Evolutionary conservation across 306 rosid species (phyloP).

Genomic region (Abrus precatorius): DNA sequence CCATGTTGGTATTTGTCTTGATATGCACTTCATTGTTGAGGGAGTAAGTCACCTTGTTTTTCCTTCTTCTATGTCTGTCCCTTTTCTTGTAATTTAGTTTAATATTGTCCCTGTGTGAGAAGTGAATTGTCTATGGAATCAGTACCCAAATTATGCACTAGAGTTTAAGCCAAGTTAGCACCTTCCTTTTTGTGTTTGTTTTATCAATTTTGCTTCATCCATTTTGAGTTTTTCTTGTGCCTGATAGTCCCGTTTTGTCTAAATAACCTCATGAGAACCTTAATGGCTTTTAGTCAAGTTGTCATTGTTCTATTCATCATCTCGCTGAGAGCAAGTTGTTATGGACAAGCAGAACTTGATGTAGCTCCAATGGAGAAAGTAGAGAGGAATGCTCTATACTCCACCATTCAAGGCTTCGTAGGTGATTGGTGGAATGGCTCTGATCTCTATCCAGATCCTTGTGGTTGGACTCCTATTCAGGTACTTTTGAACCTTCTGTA

Average conservation of each 20-base stretch:
- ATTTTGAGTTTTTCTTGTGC: conserved; percentile 24
- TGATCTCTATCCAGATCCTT: conserved; percentile 95
- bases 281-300: conserved; percentile 26
- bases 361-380: conserved; percentile 77
- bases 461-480: conserved; percentile 98
- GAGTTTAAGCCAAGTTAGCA: conserved; percentile 22
- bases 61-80: conserved; percentile 39
- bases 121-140: conserved; percentile 38
- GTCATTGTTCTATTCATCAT: conserved; percentile 51
- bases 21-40: conserved; percentile 35
- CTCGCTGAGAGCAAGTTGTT: conserved; percentile 50
- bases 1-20: conserved; percentile 46
- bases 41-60: conserved; percentile 34
- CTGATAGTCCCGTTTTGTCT: conserved; percentile 33
- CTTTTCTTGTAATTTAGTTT: conserved; percentile 27
- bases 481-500: conserved; percentile 50
- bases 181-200: conserved; percentile 24
- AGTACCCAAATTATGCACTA: conserved; percentile 34
- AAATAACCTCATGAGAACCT: conserved; percentile 54
- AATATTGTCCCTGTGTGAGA: conserved; percentile 13
- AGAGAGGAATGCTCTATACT: conserved; percentile 74
- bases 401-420: conserved; percentile 81
- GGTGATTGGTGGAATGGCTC: conserved; percentile 93
- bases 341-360: conserved; percentile 58
- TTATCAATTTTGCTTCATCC: conserved; percentile 33